Evolutionary conservation across 352 stramenopile species (phyloP).

Genomic region (Phytophthora colocasiae): DNA sequence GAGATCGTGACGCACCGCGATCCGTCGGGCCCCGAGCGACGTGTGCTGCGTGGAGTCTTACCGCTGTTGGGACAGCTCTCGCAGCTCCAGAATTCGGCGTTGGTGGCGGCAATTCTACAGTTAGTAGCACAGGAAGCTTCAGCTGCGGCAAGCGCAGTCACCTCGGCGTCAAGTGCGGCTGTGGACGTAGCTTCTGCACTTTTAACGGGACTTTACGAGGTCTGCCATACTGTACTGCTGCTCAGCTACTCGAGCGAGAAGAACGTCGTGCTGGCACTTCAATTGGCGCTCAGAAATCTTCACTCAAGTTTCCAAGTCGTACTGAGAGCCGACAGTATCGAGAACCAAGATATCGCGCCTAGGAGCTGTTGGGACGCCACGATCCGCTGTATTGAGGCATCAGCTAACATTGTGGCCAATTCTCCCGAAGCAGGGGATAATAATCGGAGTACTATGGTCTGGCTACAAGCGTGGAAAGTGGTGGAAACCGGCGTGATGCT

Average conservation of each 20-base stretch:
- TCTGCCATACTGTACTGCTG: conserved; percentile 64
- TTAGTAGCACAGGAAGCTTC: conserved; percentile 47
- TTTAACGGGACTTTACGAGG: conserved; percentile 55
- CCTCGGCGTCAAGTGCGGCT: not conserved
- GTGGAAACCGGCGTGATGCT: conserved; percentile 65
- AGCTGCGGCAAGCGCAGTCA: not conserved
- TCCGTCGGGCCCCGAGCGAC: conserved; percentile 44
- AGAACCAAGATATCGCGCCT: conserved; percentile 20
- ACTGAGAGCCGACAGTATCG: conserved; percentile 19
- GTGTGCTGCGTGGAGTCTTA: conserved; percentile 50
- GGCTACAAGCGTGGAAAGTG: conserved; percentile 67
- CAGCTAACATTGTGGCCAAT: conserved; percentile 47
- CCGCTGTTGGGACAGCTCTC: conserved; percentile 55
- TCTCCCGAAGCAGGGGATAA: conserved; percentile 42
- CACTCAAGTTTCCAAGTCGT: conserved; percentile 55
- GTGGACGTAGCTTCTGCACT: conserved; percentile 36
- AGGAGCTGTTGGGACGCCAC: conserved; percentile 47
- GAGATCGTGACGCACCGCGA: conserved; percentile 72
- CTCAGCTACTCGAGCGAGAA: conserved; percentile 80
- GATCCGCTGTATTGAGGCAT: conserved; percentile 52
- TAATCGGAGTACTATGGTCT: conserved; percentile 64
- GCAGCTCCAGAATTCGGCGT: conserved; percentile 66
- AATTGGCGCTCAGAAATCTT: conserved; percentile 46
- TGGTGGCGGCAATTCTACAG: conserved; percentile 63
- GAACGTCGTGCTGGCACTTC: conserved; percentile 67